Evolutionary conservation across 2,329 filamentous ascomycete genomes (phyloP), one percentile per base, ranked within the genome.

Genomic region (Lachnellula willkommii): DNA sequence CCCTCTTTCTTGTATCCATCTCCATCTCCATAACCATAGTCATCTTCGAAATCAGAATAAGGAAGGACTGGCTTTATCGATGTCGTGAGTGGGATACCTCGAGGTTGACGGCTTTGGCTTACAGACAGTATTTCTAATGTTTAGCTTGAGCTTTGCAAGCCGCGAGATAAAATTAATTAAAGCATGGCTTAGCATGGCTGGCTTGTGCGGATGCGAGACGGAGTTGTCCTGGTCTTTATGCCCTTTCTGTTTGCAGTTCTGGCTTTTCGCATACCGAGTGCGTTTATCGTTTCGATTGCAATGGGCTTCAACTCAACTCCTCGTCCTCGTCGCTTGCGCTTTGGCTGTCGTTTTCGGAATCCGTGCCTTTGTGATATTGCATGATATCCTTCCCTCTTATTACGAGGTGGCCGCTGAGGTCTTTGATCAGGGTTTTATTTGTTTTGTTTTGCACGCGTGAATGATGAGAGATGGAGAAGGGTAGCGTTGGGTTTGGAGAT

Each of bases 221-320:
- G 55, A 60, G 14, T 48, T 15, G 35, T 49, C 35, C 5, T 12
- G 36, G 3, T 39, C 15, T 20, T 58, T 56, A 3, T 17, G 12
- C n/a, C n/a, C n/a, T n/a, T 53, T 46, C 40, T 56, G 14, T 5
- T 54, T 22, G 46, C 56, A 60, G 43, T 58, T 53, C 32, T 45
- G 26, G 39, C 53, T 58, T 12, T 28, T 47, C 5, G 52, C 47
- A 37, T 45, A 57, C 20, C 28, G 35, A 3, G 56, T 51, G 4
- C 39, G 48, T 15, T 59, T 53, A 3, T 58, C 48, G 28, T 58
- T 49, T n/a, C 8, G 5, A 22, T 11, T n/a, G 26, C 26, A 48
- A 36, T 48, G 7, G 15, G 22, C 14, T 48, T 48, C 26, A 39
- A 2, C 28, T 14, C 17, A 28, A 14, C 14, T n/a, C 47, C 32